Base-by-base conservation (phyloP, 257 asterid genomes). In the Fraxinus excelsior region DNA sequence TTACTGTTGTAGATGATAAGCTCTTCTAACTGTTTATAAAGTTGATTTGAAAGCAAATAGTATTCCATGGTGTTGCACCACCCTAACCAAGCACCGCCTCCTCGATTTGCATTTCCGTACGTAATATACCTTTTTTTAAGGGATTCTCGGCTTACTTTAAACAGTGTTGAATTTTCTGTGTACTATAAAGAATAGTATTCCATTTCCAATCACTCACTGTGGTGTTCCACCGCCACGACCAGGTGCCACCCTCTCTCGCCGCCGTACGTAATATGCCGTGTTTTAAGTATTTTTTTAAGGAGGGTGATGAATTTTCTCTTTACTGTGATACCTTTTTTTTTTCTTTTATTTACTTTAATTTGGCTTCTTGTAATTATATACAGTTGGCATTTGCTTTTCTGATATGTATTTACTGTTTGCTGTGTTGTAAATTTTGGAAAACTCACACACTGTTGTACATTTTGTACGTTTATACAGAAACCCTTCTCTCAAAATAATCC, bases 31-130 rank as follows among this genome's bases (percentile, higher is more conserved):
- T 84, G 83, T 81, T 69, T 78, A 32, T 46, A 84, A 84, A 76
- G 82, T 79, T 81, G 85, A 81, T 79, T 73, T 81, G 88, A 84
- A 79, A 75, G 85, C 72, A 74, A 75, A 78, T 60, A 75, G 34
- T 62, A 62, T 62, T 26, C 19, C 31, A 60, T 77, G 46, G 49
- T 11, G 25, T 42, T 31, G 49, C 77, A 70, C 44, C 77, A 60
- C 83, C 37, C 38, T 67, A 42, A 7, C 77, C 83, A 79, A 19
- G 78, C 76, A 78, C 75, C 74, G 66, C 70, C 79, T 67, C 23
- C 74, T 72, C 73, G 25, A 40, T 44, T 56, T 70, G n/a, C 66
- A n/a, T 7, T n/a, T 70, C 8, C 6, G 56, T 14, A 62, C 68
- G 68, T 7, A 62, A 23, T 26, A 23, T 1, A 11, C 68, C 34